A percentile compares a stretch with the other conserved stretches of the same genome.
Evolutionary conservation across 495 filamentous ascomycete species (phyloP).

Genomic region (Penicillium daleae): DNA sequence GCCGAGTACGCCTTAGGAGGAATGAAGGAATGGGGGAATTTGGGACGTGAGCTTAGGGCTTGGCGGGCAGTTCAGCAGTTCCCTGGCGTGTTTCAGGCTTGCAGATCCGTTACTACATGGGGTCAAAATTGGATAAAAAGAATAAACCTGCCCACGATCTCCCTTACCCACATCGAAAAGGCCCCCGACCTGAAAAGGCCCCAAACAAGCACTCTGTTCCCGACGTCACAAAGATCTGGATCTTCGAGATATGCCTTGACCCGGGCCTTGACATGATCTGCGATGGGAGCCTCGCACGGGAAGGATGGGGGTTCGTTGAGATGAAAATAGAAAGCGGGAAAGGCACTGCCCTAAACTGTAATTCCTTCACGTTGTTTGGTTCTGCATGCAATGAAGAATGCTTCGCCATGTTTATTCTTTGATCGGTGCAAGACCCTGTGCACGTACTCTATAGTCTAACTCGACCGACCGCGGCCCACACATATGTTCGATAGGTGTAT

Average conservation of each 20-base stretch:
- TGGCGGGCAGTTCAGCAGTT: constrained; percentile 14
- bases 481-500: neutral
- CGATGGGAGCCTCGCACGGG: neutral
- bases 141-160: no score
- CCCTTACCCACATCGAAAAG: no score
- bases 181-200: neutral
- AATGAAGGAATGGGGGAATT: neutral
- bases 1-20: constrained; percentile 17
- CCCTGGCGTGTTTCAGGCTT: constrained; percentile 26
- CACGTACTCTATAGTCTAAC: neutral
- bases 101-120: constrained; percentile 24
- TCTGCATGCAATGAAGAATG: neutral
- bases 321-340: constrained; percentile 7
- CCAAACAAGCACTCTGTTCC: neutral
- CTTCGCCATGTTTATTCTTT: constrained; percentile 5
- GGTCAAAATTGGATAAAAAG: neutral
- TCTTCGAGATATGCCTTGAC: constrained; percentile 5
- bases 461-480: neutral
- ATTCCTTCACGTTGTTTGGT: neutral
- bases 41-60: constrained; percentile 8
- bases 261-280: neutral
- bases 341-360: constrained; percentile 2
- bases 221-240: constrained; percentile 1
- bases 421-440: neutral
- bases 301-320: neutral